Base-by-base conservation (phyloP, 192 early-diverging fungal species). In the Funneliformis geosporum region DNA sequence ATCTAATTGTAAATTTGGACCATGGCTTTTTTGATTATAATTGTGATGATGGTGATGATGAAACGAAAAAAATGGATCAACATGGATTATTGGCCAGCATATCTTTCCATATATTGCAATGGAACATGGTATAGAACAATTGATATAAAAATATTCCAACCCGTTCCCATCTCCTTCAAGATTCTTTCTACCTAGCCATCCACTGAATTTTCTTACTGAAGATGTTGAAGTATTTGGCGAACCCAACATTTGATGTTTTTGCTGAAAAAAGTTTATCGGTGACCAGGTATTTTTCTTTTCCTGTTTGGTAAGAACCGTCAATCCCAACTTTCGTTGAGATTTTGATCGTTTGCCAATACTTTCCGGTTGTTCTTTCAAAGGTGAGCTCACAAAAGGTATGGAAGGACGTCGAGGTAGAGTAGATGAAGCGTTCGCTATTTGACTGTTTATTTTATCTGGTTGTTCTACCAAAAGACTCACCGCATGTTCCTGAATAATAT, bases 141-240 rank as follows among this genome's bases (percentile, higher is more conserved):
- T 55, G 16, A 55, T 55, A 55, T 55, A 55, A 55, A 55, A 55
- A 55, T 55, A 55, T 43, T 70, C 82, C 71, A 78, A 86, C 85
- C 76, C 84, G 46, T 82, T 86, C 50, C 90, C 83, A 10, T 92
- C 91, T 5, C 87, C 74, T 46, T 86, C 88, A 33, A 90, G 82
- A 70, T 87, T 89, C 66, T 87, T 90, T 60, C 91, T 93, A 27
- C 89, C 89, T n/a, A 92, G 81, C 89, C 87, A 89, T 27, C 81
- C 84, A 9, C 87, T 85, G 47, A 88, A 42, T 62, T 86, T 89
- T 68, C 86, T 88, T 8, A 85, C 86, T 0, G 87, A 80, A 5
- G 47, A 50, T 18, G 12, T 33, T 8, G 84, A 84, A 40, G 82
- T 86, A 4, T 84, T 65, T 38, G 84, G 85, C 50, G 85, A 85